phyloP scores from a whole-genome alignment of 129 eudicot genomes.

The Flaveria sonorensis region DNA sequence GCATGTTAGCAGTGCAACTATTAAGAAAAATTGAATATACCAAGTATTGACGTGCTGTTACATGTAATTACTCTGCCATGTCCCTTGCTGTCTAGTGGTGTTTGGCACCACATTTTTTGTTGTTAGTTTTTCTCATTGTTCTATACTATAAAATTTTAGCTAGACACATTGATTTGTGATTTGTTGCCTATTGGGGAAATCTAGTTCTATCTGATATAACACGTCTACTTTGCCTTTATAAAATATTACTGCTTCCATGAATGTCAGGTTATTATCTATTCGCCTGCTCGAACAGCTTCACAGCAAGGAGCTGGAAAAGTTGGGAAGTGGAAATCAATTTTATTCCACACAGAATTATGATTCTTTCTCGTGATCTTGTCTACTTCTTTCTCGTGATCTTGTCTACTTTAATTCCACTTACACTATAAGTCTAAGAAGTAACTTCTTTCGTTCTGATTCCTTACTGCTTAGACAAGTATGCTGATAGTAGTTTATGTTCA shows the following conservation, averaged over 20 bases:
- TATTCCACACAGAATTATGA: slow-evolving; percentile 73
- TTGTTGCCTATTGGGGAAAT: background rate
- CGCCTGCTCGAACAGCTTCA: slow-evolving; percentile 78
- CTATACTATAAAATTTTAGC: background rate
- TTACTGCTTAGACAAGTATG: too few species aligned
- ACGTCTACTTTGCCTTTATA: background rate
- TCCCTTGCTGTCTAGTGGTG: background rate
- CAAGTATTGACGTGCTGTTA: background rate
- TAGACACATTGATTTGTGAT: background rate
- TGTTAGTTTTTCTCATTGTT: background rate
- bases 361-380: slow-evolving; percentile 17
- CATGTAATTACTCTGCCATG: background rate
- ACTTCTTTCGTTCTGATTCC: background rate
- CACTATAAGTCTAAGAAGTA: slow-evolving; percentile 9
- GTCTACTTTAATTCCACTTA: background rate
- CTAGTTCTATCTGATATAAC: background rate
- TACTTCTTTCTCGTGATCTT: slow-evolving; percentile 9
- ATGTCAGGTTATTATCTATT: slow-evolving; percentile 61
- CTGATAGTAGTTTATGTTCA: background rate
- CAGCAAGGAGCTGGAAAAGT: slow-evolving; percentile 90
- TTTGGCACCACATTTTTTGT: background rate
- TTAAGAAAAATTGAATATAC: background rate
- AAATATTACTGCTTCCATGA: slow-evolving; percentile 1
- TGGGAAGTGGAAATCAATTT: slow-evolving; percentile 78
- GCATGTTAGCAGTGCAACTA: background rate